Evolutionary conservation across 257 asterid genomes (phyloP).

Genomic region (Pogostemon cablin): DNA sequence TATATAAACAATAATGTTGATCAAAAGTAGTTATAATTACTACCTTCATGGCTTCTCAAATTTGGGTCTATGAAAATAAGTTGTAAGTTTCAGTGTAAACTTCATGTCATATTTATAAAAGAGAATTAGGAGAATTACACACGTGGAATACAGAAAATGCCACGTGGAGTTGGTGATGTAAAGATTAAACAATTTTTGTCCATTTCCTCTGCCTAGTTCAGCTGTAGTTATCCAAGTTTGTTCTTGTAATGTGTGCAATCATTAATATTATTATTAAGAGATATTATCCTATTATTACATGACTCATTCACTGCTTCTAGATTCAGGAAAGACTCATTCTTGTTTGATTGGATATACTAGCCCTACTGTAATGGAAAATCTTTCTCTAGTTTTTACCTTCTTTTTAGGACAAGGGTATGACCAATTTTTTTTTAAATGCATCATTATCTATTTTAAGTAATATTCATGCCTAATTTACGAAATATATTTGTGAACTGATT

Average conservation of each 20-base stretch:
- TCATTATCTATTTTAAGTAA: too few species aligned
- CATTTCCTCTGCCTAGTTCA: background rate
- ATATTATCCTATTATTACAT: too few species aligned
- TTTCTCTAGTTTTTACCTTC: too few species aligned
- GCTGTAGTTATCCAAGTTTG: background rate
- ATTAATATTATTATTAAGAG: background rate
- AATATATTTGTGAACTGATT: too few species aligned
- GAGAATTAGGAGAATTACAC: background rate
- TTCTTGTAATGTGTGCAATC: constrained; percentile 16
- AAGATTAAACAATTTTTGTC: constrained; percentile 11
- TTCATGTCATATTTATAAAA: background rate
- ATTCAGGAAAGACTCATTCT: too few species aligned
- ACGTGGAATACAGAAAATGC: constrained; percentile 34
- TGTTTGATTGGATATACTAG: too few species aligned
- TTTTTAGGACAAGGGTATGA: too few species aligned
- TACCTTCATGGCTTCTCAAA: constrained; percentile 37
- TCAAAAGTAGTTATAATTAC: background rate
- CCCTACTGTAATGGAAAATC: too few species aligned
- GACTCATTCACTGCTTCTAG: too few species aligned
- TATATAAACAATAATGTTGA: background rate
- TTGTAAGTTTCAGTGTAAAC: background rate
- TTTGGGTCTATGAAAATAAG: background rate
- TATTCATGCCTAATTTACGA: too few species aligned
- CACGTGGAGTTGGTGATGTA: constrained; percentile 39
- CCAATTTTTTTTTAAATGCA: too few species aligned